These are phyloP conservation scores for Daedalea quercina DNA, from an alignment of 768 basidiomycete genomes.

Conservation along the genomic window DNA sequence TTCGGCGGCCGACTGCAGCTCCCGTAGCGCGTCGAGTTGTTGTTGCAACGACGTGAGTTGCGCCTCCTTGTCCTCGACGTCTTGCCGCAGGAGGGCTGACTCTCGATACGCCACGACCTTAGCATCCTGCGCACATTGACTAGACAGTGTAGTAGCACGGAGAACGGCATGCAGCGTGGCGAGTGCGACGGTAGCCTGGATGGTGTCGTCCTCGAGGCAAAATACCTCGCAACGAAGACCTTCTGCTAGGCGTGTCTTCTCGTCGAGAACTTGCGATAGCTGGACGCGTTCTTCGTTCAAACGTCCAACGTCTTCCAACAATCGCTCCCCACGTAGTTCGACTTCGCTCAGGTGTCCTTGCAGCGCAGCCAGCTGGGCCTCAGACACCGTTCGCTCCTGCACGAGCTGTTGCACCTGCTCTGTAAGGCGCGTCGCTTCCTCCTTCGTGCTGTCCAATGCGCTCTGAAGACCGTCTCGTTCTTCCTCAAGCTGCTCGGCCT, in stretches of 20 bases:
- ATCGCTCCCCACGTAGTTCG: neutral
- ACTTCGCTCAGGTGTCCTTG: neutral
- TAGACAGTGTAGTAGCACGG: neutral
- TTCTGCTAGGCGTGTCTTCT: neutral
- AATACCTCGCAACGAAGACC: constrained; percentile 1
- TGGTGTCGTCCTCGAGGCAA: neutral
- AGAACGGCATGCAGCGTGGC: constrained; percentile 6
- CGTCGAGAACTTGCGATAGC: constrained; percentile 1
- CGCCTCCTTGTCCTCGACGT: neutral
- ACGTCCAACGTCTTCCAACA: constrained; percentile 1
- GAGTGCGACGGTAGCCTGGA: neutral
- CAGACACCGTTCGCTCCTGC: neutral
- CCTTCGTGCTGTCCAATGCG: constrained; percentile 8
- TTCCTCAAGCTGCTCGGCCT: constrained; percentile 37
- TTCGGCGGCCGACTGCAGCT: constrained; percentile 4
- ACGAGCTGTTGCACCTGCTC: neutral
- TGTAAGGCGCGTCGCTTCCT: neutral
- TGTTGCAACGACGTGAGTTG: constrained; percentile 6
- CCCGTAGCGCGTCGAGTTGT: constrained; percentile 5
- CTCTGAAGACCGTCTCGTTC: constrained; percentile 20
- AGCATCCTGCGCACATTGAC: constrained; percentile 5
- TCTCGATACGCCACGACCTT: constrained; percentile 2
- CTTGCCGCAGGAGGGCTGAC: neutral
- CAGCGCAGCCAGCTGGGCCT: neutral
- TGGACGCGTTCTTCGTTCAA: constrained; percentile 2